Evolutionary conservation across 768 basidiomycete genomes (phyloP).

Genomic region (Candolleomyces eurysporus): DNA sequence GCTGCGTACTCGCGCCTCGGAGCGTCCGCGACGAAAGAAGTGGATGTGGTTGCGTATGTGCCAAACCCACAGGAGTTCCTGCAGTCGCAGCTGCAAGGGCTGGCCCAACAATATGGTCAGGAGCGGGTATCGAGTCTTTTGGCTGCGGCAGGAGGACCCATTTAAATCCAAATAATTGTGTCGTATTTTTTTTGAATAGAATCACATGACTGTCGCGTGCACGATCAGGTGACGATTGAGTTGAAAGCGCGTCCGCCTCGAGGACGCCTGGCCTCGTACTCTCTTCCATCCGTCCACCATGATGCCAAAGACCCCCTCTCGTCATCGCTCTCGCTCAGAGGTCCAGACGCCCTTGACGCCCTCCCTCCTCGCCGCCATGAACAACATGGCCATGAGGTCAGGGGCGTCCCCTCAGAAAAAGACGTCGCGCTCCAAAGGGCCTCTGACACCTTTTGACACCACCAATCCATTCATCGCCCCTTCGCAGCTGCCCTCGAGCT

Average conservation of each 20-base stretch:
- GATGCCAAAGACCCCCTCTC: constrained; percentile 46
- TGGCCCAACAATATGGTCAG: constrained; percentile 34
- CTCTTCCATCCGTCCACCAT: not conserved
- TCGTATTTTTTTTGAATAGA: not conserved
- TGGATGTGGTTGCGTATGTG: constrained; percentile 64
- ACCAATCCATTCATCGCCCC: constrained; percentile 62
- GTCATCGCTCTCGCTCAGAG: constrained; percentile 46
- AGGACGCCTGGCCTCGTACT: not conserved
- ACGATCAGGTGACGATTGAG: constrained; percentile 1
- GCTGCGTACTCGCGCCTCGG: constrained; percentile 91
- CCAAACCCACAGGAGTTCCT: constrained; percentile 54
- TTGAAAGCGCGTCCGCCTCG: not conserved
- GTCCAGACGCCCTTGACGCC: constrained; percentile 51
- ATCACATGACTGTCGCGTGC: constrained; percentile 9
- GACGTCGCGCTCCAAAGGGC: constrained; percentile 21
- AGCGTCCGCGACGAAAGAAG: constrained; percentile 60
- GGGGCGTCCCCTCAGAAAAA: constrained; percentile 22
- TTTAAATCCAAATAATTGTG: not conserved
- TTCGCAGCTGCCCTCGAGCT: constrained; percentile 2
- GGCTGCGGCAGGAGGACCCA: constrained; percentile 21
- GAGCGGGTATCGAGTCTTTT: constrained; percentile 35
- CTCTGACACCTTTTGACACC: constrained; percentile 39
- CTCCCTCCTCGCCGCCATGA: constrained; percentile 39
- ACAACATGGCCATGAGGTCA: constrained; percentile 37
- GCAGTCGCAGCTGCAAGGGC: constrained; percentile 41